phyloP scores from a whole-genome alignment of 192 early-diverging fungal species.

The Linderina pennispora region DNA sequence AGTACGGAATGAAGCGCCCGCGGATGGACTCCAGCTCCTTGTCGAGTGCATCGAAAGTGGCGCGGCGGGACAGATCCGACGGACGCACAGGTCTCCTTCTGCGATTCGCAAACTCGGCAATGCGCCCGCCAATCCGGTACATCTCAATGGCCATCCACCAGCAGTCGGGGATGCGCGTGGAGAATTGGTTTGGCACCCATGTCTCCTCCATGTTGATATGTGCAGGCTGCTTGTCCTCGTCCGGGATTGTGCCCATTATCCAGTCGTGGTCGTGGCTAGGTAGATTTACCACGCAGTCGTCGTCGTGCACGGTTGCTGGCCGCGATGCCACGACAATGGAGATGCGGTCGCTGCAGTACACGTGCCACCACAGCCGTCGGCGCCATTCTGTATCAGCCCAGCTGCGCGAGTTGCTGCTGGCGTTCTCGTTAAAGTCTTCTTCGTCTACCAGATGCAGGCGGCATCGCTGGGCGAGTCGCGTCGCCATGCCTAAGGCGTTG shows the following conservation, averaged over 20 bases:
- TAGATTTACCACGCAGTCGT: conserved; percentile 41
- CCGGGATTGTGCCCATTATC: conserved; percentile 21
- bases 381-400: conserved; percentile 42
- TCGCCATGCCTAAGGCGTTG: conserved; percentile 28
- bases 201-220: neutral
- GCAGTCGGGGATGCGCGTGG: conserved; percentile 19
- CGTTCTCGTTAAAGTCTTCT: conserved; percentile 45
- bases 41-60: conserved; percentile 41
- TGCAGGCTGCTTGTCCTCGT: neutral
- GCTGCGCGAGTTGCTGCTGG: conserved; percentile 17
- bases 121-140: conserved; percentile 36
- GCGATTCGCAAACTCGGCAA: conserved; percentile 42
- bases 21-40: conserved; percentile 36
- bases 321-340: conserved; percentile 45
- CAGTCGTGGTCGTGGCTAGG: conserved; percentile 45
- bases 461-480: conserved; percentile 40
- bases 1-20: conserved; percentile 16
- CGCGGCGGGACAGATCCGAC: conserved; percentile 27
- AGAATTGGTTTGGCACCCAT: neutral
- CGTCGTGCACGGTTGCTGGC: conserved; percentile 42
- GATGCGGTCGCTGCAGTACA: conserved; percentile 40
- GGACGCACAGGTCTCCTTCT: conserved; percentile 34
- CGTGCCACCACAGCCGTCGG: conserved; percentile 44
- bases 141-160: conserved; percentile 42
- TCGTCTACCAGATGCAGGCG: conserved; percentile 44